Evolutionary conservation across 306 rosid genomes (phyloP).

Genomic region (Fragaria iinumae): DNA sequence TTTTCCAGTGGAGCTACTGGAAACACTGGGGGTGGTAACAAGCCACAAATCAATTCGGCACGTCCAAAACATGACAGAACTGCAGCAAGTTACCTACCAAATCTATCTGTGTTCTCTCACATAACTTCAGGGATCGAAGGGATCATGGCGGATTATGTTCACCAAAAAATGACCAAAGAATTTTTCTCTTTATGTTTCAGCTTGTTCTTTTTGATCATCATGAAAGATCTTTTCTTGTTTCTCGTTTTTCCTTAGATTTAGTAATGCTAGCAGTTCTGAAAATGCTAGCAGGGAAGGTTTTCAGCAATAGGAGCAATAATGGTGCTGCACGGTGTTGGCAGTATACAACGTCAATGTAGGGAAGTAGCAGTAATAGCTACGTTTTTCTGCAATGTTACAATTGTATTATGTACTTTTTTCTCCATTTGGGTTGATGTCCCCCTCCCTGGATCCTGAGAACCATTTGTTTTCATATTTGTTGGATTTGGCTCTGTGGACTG

Average conservation of each 20-base stretch:
- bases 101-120: background rate
- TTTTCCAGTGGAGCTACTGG: constrained; percentile 6
- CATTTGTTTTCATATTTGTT: background rate
- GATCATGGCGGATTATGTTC: background rate
- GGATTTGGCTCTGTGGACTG: too few species aligned
- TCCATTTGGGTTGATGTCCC: background rate
- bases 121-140: background rate
- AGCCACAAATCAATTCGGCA: constrained; percentile 39
- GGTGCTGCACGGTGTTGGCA: background rate
- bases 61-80: constrained; percentile 21
- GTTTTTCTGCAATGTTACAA: too few species aligned
- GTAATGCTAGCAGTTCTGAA: background rate
- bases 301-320: background rate
- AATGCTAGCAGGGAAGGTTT: background rate
- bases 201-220: background rate
- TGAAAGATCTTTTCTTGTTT: background rate
- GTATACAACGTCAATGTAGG: background rate
- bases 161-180: background rate
- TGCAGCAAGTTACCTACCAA: background rate
- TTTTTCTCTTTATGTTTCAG: background rate
- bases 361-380: too few species aligned
- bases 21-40: constrained; percentile 9
- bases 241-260: background rate
- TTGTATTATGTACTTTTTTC: too few species aligned
- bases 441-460: background rate